Percentiles rank a stretch among this genome's conserved stretches.
Evolutionary conservation across 2,329 filamentous ascomycete species (phyloP).

Genomic region (Aspergillus glaucus): DNA sequence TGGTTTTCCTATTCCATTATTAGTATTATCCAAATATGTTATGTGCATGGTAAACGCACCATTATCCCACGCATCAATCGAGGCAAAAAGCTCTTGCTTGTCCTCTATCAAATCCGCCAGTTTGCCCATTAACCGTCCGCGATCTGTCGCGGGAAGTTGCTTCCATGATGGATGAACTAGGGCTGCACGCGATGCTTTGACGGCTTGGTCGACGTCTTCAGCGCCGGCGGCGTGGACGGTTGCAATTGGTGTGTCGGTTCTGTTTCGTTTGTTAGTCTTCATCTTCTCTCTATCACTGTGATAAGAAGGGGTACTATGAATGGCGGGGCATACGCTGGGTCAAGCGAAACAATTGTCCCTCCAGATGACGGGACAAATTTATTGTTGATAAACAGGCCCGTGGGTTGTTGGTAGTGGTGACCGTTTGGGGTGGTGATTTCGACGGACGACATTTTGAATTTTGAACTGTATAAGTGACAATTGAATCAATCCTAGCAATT

Average conservation of each 20-base stretch:
- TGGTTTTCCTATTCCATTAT: conserved; percentile 32
- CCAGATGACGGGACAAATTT: conserved; percentile 65
- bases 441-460: conserved; percentile 60
- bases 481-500: too few relatives aligned
- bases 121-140: conserved; percentile 61
- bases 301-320: conserved; percentile 7
- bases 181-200: conserved; percentile 29
- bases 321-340: conserved; percentile 47
- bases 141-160: conserved; percentile 46
- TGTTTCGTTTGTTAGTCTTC: conserved; percentile 17
- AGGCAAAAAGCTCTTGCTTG: conserved; percentile 57
- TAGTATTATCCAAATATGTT: neutral
- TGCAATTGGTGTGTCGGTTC: conserved; percentile 61
- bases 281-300: conserved; percentile 8
- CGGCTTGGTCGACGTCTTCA: conserved; percentile 28
- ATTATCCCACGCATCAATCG: conserved; percentile 73
- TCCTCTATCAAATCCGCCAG: conserved; percentile 63
- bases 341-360: conserved; percentile 60
- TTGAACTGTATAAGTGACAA: too few relatives aligned
- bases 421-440: conserved; percentile 63
- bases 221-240: conserved; percentile 57
- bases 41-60: conserved; percentile 34
- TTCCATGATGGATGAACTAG: conserved; percentile 32
- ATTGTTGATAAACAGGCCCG: conserved; percentile 79
- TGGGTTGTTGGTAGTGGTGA: conserved; percentile 62